Evolutionary conservation across 2,329 filamentous ascomycete genomes (phyloP).

Genomic region (Hypoxylon sp.): DNA sequence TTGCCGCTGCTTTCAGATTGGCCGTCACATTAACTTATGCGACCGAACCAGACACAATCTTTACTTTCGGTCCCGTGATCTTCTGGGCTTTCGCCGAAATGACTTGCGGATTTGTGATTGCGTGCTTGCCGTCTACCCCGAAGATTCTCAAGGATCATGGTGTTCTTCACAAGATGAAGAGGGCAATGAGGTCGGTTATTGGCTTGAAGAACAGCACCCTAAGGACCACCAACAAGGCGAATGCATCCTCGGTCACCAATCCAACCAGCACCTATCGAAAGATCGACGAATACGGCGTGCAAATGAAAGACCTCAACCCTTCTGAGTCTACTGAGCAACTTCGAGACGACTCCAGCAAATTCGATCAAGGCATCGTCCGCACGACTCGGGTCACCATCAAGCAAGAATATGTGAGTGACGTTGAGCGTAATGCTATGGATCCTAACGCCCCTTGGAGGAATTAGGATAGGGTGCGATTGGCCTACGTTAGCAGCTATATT

Average conservation of each 20-base stretch:
- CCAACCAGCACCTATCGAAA: conserved; percentile 42
- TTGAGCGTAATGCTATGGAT: conserved; percentile 16
- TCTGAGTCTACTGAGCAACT: conserved; percentile 49
- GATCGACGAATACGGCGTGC: conserved; percentile 44
- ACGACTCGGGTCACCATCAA: conserved; percentile 44
- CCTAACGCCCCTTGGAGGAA: conserved; percentile 30
- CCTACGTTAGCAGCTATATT: conserved; percentile 1
- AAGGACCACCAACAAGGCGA: conserved; percentile 29
- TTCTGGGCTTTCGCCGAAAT: conserved; percentile 64
- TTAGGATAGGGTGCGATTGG: conserved; percentile 19
- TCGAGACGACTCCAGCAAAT: conserved; percentile 27
- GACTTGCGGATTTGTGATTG: conserved; percentile 62
- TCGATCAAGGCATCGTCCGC: conserved; percentile 44
- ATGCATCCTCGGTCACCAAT: conserved; percentile 21
- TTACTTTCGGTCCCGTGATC: conserved; percentile 57
- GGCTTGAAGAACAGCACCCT: conserved; percentile 35
- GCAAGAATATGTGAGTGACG: conserved; percentile 34
- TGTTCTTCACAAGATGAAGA: conserved; percentile 43
- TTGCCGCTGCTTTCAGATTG: conserved; percentile 59
- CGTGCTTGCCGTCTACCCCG: conserved; percentile 58
- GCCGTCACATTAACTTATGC: conserved; percentile 54
- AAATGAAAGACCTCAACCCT: conserved; percentile 41
- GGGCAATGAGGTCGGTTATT: conserved; percentile 38
- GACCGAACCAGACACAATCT: conserved; percentile 55
- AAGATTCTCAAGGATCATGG: conserved; percentile 55